Percentiles rank a stretch among this genome's conserved stretches.
Evolutionary conservation across 108 stramenopile species (phyloP).

Genomic region (Fistulifera pelliculosa): DNA sequence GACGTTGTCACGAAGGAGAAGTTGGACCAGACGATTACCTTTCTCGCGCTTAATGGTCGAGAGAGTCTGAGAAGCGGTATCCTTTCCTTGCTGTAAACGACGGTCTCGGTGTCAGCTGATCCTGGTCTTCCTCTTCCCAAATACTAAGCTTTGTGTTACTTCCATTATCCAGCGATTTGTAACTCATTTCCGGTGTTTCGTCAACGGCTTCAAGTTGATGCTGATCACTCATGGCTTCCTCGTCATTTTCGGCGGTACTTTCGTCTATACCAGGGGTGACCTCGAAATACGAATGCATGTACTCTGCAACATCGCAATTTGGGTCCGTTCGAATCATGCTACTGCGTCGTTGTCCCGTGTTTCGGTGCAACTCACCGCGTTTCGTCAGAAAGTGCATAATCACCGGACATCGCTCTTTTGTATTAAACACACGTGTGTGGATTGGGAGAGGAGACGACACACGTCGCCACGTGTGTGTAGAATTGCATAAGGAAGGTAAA

Average conservation of each 20-base stretch:
- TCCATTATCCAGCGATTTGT: too few species aligned
- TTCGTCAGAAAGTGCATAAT: conserved; percentile 88
- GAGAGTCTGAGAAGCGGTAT: conserved; percentile 27
- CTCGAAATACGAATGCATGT: conserved; percentile 81
- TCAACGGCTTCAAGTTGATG: conserved; percentile 1
- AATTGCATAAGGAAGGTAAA: conserved; percentile 90
- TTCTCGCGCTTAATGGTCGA: conserved; percentile 14
- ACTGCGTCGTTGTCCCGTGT: not conserved
- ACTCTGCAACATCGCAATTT: conserved; percentile 91
- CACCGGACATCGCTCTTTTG: conserved; percentile 91
- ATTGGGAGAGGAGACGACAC: conserved; percentile 62
- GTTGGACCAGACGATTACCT: conserved; percentile 29
- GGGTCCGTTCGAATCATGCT: conserved; percentile 29
- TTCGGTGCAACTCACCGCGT: conserved; percentile 47
- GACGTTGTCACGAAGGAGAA: conserved; percentile 39
- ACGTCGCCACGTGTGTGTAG: conserved; percentile 84
- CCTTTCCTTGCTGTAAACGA: conserved; percentile 8
- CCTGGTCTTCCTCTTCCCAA: conserved; percentile 8
- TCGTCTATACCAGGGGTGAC: conserved; percentile 27
- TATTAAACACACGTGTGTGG: conserved; percentile 91
- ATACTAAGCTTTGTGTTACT: not conserved
- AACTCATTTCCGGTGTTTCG: conserved; percentile 4
- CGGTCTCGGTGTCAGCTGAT: too few species aligned
- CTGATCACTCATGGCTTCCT: conserved; percentile 12
- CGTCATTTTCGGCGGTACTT: conserved; percentile 8